Conservation (phyloP, 129 eudicot species). For the Escallonia rubra region DNA sequence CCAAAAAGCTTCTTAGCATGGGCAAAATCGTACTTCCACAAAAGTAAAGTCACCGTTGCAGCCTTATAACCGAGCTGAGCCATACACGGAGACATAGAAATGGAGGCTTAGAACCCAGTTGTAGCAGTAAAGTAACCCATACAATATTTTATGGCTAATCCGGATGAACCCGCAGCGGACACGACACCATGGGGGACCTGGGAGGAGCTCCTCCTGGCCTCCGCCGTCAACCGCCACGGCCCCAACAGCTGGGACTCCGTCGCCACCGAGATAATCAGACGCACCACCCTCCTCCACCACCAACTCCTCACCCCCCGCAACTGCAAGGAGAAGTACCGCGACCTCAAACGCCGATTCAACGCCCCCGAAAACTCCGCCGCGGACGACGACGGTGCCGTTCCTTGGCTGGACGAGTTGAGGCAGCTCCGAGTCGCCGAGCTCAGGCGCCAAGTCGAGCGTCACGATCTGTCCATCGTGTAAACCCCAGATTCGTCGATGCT, state of each 20-base stretch:
- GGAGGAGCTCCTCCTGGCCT: constrained; percentile 91
- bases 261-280: constrained; percentile 45
- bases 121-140: not conserved
- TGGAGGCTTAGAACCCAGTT: constrained; percentile 8
- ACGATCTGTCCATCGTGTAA: constrained; percentile 91
- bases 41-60: constrained; percentile 6
- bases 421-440: constrained; percentile 70
- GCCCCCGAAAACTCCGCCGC: not conserved
- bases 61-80: not conserved
- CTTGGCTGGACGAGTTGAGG: constrained; percentile 71
- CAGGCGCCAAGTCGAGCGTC: constrained; percentile 55
- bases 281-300: constrained; percentile 28
- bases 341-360: constrained; percentile 60
- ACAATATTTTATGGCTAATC: constrained; percentile 19
- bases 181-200: constrained; percentile 62
- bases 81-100: not conserved
- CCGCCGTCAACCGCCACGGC: constrained; percentile 91
- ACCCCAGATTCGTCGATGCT: not conserved
- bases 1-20: not conserved
- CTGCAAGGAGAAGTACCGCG: constrained; percentile 49
- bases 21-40: constrained; percentile 5
- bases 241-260: constrained; percentile 70
- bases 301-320: constrained; percentile 31
- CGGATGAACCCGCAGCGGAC: constrained; percentile 17
- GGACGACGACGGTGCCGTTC: constrained; percentile 17